These are phyloP conservation scores for Hyphopichia homilentoma DNA, from an alignment of 805 yeast species.

Conservation along the genomic window DNA sequence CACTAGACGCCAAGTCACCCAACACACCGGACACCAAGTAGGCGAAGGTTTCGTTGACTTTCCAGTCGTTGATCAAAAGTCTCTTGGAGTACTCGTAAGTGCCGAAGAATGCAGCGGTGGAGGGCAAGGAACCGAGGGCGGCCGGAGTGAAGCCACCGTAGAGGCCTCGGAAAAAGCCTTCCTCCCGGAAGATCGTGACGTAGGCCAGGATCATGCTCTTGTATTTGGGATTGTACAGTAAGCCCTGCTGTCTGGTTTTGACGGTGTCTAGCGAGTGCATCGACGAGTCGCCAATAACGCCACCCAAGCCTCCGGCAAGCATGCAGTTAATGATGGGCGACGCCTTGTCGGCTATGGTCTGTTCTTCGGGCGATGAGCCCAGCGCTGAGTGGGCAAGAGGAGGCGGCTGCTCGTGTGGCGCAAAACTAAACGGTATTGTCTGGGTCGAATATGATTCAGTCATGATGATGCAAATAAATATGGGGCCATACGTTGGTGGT, in stretches of 20 bases:
- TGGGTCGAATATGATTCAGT: constrained; percentile 26
- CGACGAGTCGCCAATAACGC: constrained; percentile 82
- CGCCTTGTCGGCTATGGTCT: constrained; percentile 5
- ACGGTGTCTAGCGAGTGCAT: constrained; percentile 98
- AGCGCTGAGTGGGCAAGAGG: constrained; percentile 1
- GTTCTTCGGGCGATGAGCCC: constrained; percentile 2
- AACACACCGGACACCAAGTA: constrained; percentile 83
- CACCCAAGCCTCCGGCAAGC: constrained; percentile 94
- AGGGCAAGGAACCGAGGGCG: constrained; percentile 86
- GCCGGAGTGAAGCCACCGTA: constrained; percentile 95
- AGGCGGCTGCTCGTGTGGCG: constrained; percentile 15
- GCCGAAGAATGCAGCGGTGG: constrained; percentile 90
- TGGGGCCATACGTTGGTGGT: no score
- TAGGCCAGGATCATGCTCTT: constrained; percentile 74
- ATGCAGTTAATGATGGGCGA: constrained; percentile 58
- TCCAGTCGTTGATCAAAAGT: constrained; percentile 55
- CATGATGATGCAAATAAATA: constrained; percentile 9
- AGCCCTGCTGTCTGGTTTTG: constrained; percentile 97
- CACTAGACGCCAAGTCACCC: constrained; percentile 89
- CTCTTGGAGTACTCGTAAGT: constrained; percentile 85
- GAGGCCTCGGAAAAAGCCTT: constrained; percentile 79
- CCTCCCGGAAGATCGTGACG: constrained; percentile 69
- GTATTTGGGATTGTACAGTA: constrained; percentile 65
- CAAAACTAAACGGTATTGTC: constrained; percentile 33
- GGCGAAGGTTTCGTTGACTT: constrained; percentile 71